Percentiles rank a stretch among this genome's conserved stretches.
Evolutionary conservation across 2,329 filamentous ascomycete genomes (phyloP).

Genomic region (Boeremia lycopersici): DNA sequence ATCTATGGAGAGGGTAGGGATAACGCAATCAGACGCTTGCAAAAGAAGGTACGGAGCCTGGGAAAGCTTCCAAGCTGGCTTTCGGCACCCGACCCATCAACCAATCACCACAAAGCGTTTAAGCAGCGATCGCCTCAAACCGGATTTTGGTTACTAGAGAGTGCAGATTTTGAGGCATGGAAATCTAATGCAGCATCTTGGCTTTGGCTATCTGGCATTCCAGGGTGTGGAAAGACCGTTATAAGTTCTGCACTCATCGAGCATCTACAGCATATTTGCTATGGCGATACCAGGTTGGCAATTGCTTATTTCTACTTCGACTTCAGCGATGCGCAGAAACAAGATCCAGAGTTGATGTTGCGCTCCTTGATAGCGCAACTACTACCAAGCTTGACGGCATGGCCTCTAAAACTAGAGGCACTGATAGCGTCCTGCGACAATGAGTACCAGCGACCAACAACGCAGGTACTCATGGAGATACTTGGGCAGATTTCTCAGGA

Average conservation of each 20-base stretch:
- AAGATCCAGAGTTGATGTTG: conserved; percentile 42
- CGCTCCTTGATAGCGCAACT: conserved; percentile 49
- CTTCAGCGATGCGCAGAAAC: conserved; percentile 49
- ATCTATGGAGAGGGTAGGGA: conserved; percentile 35
- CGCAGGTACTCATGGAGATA: conserved; percentile 26
- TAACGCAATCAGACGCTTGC: conserved; percentile 18
- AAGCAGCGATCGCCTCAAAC: conserved; percentile 41
- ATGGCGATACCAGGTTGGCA: conserved; percentile 11
- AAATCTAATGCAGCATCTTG: conserved; percentile 34
- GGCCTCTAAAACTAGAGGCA: conserved; percentile 25
- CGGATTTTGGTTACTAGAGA: conserved; percentile 46
- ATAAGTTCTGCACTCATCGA: conserved; percentile 48
- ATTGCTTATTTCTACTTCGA: conserved; percentile 39
- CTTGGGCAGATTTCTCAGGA: conserved; percentile 32
- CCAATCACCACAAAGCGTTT: conserved; percentile 42
- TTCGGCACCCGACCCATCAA: conserved; percentile 44
- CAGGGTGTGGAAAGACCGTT: conserved; percentile 53
- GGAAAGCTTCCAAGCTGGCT: conserved; percentile 38
- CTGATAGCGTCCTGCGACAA: conserved; percentile 34
- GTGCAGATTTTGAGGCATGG: conserved; percentile 39
- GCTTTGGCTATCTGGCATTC: conserved; percentile 50
- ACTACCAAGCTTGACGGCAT: conserved; percentile 19
- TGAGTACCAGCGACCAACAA: conserved; percentile 25
- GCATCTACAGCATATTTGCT: conserved; percentile 27
- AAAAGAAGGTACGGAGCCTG: not conserved